Base-by-base conservation (phyloP, 176 grass and related monocot genomes). In the Cenchrus purpureus region DNA sequence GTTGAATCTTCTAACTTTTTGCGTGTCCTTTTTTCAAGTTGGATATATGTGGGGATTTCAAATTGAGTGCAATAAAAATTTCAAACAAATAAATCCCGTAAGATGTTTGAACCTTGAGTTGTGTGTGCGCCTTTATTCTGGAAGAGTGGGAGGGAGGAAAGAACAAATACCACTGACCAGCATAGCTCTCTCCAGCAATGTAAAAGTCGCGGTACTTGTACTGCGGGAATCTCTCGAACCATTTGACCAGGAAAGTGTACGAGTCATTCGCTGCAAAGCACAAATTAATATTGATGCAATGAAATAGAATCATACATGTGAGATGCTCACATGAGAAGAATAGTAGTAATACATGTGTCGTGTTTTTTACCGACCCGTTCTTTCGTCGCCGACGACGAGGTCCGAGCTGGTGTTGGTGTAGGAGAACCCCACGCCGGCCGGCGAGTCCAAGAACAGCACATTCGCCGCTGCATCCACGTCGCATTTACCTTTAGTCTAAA, bases 181-280 rank as follows among this genome's bases (percentile, higher is more conserved):
- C 92, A 62, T 94, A 94, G 81, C 92, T 94, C 76, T 94, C 92
- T 28, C 92, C 92, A 0, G 89, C 56, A 1, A 94, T 91, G 89
- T 87, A 94, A 54, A 94, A 86, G 20, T 91, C 92, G 1, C 92
- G 84, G 74, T 68, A 51, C 68, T 87, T 81, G 62, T 91, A 89
- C 68, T 68, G 71, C 0, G 86, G 92, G 34, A 91, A 91, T 56
- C 64, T 84, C 43, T 88, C 63, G 8, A 94, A 58, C 92, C 92
- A 94, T 20, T 80, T 87, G 53, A 91, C 60, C 66, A 91, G 43
- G 81, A 91, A 91, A 45, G 67, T 69, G 68, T 91, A 91, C 1
- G 84, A 44, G 25, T 91, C 89, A 54, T 84, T 68, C 49, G 85
- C 79, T 83, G 28, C 71, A 74, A 10, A 49, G 7, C 46, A 51